Evolutionary conservation across 164 flowering plant species (phyloP).

Genomic region (Santalum album): DNA sequence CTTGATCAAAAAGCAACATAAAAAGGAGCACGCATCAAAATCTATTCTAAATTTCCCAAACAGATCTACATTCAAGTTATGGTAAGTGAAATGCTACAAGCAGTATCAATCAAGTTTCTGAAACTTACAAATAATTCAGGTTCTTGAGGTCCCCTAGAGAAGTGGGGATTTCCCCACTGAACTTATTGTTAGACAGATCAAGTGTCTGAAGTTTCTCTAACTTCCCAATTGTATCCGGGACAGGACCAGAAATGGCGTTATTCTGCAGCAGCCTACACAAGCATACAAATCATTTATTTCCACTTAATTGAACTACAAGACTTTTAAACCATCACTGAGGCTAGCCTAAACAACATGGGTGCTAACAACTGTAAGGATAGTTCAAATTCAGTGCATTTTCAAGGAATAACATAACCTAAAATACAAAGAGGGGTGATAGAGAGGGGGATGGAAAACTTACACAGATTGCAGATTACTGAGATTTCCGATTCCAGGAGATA

Average conservation of each 20-base stretch:
- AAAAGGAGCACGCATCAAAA: not conserved
- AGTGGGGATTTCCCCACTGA: conserved; percentile 65
- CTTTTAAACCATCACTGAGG: no score
- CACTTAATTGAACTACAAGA: not conserved
- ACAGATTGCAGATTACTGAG: conserved; percentile 73
- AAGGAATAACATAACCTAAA: no score
- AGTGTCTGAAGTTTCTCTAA: conserved; percentile 78
- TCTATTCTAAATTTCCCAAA: not conserved
- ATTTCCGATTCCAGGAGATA: conserved; percentile 75
- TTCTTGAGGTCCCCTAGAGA: conserved; percentile 63
- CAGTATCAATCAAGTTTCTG: conserved; percentile 1
- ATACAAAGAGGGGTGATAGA: no score
- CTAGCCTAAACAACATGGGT: no score
- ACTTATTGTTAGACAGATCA: conserved; percentile 76
- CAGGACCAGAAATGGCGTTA: conserved; percentile 75
- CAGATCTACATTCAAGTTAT: not conserved
- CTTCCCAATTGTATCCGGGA: conserved; percentile 68
- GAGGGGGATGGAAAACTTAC: conserved; percentile 38
- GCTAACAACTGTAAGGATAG: no score
- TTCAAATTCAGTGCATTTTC: no score
- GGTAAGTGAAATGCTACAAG: not conserved
- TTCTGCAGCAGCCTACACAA: conserved; percentile 75
- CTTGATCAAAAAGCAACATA: conserved; percentile 19
- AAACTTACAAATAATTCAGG: conserved; percentile 80
- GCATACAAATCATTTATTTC: not conserved